Conservation (phyloP, 768 basidiomycete species). For the Russula compacta region DNA sequence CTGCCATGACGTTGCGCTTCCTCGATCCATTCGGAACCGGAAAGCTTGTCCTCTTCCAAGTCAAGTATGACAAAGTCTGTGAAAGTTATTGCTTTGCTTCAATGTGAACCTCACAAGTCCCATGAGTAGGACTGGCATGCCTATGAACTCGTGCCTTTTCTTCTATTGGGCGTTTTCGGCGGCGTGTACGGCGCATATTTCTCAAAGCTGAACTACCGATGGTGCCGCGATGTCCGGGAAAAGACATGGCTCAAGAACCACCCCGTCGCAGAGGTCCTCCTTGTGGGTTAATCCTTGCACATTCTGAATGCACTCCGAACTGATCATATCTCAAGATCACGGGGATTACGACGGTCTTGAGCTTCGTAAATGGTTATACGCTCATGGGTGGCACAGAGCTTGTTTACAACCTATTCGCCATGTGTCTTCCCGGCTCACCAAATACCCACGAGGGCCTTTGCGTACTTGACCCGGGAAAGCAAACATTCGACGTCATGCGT, state of each 20-base stretch:
- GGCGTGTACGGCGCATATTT: conserved; percentile 93
- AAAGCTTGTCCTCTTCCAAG: conserved; percentile 87
- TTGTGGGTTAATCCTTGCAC: conserved; percentile 40
- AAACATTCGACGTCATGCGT: conserved; percentile 53
- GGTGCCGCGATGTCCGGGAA: conserved; percentile 76
- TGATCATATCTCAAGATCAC: conserved; percentile 48
- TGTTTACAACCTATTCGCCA: conserved; percentile 83
- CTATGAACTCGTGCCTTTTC: conserved; percentile 77
- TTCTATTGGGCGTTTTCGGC: conserved; percentile 83
- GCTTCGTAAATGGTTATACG: conserved; percentile 83
- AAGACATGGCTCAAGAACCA: conserved; percentile 73
- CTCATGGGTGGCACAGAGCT: conserved; percentile 95
- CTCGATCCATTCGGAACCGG: conserved; percentile 95
- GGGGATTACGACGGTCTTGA: conserved; percentile 61
- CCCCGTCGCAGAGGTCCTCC: conserved; percentile 72
- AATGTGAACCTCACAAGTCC: neutral
- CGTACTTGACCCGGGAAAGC: conserved; percentile 46
- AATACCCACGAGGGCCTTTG: conserved; percentile 63
- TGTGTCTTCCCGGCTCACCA: conserved; percentile 56
- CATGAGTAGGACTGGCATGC: conserved; percentile 77
- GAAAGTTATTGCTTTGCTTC: neutral
- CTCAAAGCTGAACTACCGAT: conserved; percentile 83
- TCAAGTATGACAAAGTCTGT: conserved; percentile 73
- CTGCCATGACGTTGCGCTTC: conserved; percentile 86
- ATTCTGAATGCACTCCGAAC: neutral